These are phyloP conservation scores for Zarea fungicola DNA, from an alignment of 2,329 filamentous ascomycete species.

Conservation along the genomic window DNA sequence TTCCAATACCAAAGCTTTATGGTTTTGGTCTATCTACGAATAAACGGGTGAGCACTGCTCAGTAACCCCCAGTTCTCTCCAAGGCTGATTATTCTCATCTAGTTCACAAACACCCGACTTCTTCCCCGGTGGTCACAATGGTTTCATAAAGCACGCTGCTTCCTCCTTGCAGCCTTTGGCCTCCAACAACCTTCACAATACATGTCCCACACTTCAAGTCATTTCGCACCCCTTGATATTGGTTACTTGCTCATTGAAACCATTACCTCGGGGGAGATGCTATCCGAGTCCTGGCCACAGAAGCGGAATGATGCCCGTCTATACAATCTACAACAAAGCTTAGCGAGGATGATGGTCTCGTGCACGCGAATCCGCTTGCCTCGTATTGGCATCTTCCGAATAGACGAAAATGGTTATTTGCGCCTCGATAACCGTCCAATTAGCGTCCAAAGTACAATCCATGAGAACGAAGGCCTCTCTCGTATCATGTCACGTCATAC, in stretches of 20 bases:
- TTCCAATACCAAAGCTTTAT: slow-evolving; percentile 28
- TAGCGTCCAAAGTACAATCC: slow-evolving; percentile 24
- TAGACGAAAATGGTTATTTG: slow-evolving; percentile 24
- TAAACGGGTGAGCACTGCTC: slow-evolving; percentile 1
- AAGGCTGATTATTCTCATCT: not conserved
- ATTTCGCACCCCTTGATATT: not conserved
- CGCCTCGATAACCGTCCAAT: slow-evolving; percentile 32
- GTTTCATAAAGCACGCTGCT: not conserved
- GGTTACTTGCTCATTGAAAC: not conserved
- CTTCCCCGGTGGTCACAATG: slow-evolving; percentile 3
- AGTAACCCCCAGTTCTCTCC: not conserved
- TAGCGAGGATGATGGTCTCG: slow-evolving; percentile 24
- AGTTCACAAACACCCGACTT: not conserved
- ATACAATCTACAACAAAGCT: slow-evolving; percentile 13
- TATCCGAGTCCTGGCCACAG: slow-evolving; percentile 18
- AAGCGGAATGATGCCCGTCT: slow-evolving; percentile 1
- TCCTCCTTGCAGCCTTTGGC: not conserved
- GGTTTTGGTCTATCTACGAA: slow-evolving; percentile 16
- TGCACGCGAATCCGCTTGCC: slow-evolving; percentile 24
- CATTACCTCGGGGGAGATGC: slow-evolving; percentile 12
- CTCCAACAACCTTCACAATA: slow-evolving; percentile 1
- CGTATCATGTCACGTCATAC: not conserved
- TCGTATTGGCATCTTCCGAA: slow-evolving; percentile 23
- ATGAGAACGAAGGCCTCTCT: slow-evolving; percentile 14
- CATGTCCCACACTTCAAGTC: not conserved